Percentiles rank a stretch among this genome's conserved stretches.
phyloP scores from a whole-genome alignment of 257 asterid genomes.

The Ocimum tenuiflorum region DNA sequence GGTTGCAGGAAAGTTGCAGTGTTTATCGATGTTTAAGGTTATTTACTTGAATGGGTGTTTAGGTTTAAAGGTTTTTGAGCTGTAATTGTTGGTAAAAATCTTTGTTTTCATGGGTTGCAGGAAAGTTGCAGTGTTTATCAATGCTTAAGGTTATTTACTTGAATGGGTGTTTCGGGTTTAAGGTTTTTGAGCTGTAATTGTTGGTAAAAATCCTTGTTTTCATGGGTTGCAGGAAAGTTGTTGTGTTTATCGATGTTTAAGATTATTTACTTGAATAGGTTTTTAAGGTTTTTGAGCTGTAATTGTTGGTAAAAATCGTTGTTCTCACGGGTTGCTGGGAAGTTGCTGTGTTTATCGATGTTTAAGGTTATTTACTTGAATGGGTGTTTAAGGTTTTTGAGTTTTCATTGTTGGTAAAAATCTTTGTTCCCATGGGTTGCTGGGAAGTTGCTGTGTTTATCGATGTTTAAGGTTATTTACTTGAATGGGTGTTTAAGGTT shows the following conservation, averaged over 20 bases:
- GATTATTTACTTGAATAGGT: not conserved
- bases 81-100: not conserved
- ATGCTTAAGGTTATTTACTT: not conserved
- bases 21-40: not conserved
- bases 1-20: not conserved
- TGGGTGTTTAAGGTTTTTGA: not conserved
- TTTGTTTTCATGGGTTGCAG: slow-evolving; percentile 38
- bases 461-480: not conserved
- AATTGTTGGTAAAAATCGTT: not conserved
- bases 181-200: not conserved
- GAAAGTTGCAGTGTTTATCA: slow-evolving; percentile 29
- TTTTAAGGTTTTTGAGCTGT: not conserved
- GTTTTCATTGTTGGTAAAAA: not conserved
- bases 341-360: not conserved
- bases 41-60: not conserved
- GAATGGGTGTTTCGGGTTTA: not conserved
- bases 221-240: slow-evolving; percentile 73
- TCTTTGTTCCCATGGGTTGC: slow-evolving; percentile 24
- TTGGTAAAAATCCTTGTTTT: not conserved
- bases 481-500: not conserved
- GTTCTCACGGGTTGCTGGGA: too few relatives aligned
- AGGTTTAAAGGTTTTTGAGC: not conserved
- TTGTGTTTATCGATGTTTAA: slow-evolving; percentile 26
- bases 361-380: not conserved
- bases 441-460: slow-evolving; percentile 40